Conservation (phyloP, 2,329 filamentous ascomycete genomes). For the Hypoxylon sp. region DNA sequence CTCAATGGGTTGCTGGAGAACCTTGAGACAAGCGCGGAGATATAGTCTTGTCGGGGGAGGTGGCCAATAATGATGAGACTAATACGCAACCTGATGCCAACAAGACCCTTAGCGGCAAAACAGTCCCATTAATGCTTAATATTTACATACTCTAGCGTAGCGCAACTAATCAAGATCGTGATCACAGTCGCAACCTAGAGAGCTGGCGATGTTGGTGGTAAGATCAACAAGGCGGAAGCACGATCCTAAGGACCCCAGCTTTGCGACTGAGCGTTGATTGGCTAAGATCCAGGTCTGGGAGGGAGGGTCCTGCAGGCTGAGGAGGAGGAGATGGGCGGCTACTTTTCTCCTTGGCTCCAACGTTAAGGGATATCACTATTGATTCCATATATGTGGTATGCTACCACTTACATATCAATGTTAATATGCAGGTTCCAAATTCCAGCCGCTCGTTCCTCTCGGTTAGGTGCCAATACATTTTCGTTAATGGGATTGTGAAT, state of each 20-base stretch:
- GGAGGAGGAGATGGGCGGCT: constrained; percentile 17
- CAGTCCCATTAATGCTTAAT: constrained; percentile 6
- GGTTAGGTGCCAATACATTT: constrained; percentile 16
- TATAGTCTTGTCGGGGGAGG: not conserved
- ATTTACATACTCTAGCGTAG: constrained; percentile 2
- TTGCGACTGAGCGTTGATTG: constrained; percentile 42
- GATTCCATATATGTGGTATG: constrained; percentile 27
- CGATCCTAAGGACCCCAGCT: constrained; percentile 17
- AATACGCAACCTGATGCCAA: not conserved
- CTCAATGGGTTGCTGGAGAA: not conserved
- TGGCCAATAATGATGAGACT: constrained; percentile 2
- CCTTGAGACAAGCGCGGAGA: not conserved
- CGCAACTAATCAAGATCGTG: constrained; percentile 37
- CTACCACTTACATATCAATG: constrained; percentile 9
- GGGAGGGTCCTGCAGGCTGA: constrained; percentile 18
- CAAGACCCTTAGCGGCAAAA: constrained; percentile 23
- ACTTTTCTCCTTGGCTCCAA: constrained; percentile 25
- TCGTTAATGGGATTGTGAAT: constrained; percentile 17
- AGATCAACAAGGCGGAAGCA: constrained; percentile 38
- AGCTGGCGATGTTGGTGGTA: constrained; percentile 36
- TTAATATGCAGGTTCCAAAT: constrained; percentile 29
- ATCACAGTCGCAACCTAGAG: constrained; percentile 38
- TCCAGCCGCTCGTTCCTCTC: constrained; percentile 27
- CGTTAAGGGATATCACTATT: constrained; percentile 16
- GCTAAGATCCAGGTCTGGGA: constrained; percentile 15